Evolutionary conservation across 768 basidiomycete species (phyloP).

Genomic region (Dentipellis sp.): DNA sequence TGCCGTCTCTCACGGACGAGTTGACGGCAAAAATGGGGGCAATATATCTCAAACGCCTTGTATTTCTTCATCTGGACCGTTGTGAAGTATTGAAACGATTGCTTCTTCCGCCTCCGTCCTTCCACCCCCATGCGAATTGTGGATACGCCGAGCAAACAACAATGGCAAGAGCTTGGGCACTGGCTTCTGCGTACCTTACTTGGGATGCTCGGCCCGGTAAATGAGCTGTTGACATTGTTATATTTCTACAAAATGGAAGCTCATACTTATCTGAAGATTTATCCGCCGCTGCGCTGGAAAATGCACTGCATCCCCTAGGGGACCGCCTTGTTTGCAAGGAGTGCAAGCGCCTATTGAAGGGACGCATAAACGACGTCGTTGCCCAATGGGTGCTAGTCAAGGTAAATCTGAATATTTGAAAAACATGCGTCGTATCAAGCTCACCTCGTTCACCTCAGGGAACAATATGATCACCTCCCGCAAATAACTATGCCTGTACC

Average conservation of each 20-base stretch:
- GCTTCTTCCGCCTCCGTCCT: constrained; percentile 18
- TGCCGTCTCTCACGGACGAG: constrained; percentile 28
- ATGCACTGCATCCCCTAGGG: constrained; percentile 59
- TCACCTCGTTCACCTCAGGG: too few species aligned
- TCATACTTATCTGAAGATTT: constrained; percentile 37
- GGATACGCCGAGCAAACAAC: constrained; percentile 13
- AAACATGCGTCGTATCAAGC: too few species aligned
- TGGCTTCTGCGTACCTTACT: constrained; percentile 19
- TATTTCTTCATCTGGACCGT: constrained; percentile 29
- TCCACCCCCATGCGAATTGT: constrained; percentile 18
- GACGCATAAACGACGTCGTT: constrained; percentile 58
- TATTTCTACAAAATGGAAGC: too few species aligned
- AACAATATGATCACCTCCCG: too few species aligned
- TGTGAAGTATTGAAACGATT: constrained; percentile 25
- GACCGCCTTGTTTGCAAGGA: constrained; percentile 62
- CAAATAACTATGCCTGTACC: too few species aligned
- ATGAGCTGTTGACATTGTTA: not conserved
- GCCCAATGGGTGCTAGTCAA: constrained; percentile 76
- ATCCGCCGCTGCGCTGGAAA: constrained; percentile 67
- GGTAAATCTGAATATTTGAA: constrained; percentile 28
- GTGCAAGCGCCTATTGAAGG: constrained; percentile 53
- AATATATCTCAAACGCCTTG: constrained; percentile 31
- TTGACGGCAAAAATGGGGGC: constrained; percentile 30
- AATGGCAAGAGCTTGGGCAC: constrained; percentile 22
- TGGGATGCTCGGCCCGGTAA: constrained; percentile 21